Percentiles rank a stretch among this genome's conserved stretches.
These are phyloP conservation scores for Coemansia sp. DNA, from an alignment of 192 early-diverging fungal genomes.

Conservation along the genomic window DNA sequence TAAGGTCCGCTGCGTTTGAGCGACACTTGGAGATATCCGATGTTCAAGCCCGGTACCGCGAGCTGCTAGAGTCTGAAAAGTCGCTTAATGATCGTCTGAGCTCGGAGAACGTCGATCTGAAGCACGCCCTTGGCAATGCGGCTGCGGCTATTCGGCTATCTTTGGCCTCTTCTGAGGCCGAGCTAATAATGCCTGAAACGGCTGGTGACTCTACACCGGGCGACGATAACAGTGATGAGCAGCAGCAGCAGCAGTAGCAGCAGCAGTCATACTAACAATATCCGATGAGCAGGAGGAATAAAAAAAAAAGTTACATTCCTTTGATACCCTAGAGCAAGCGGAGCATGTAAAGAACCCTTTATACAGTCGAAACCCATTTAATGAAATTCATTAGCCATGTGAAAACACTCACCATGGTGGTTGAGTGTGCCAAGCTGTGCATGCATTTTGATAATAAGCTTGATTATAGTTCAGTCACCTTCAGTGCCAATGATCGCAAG, in stretches of 20 bases:
- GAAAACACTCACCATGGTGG: no score
- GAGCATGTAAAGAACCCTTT: no score
- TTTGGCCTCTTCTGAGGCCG: slow-evolving; percentile 3
- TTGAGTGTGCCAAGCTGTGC: no score
- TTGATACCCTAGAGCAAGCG: neutral
- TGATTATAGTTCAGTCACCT: no score
- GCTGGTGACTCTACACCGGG: neutral
- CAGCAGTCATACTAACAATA: neutral
- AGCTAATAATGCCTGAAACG: neutral
- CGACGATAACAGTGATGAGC: neutral
- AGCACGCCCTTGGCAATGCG: slow-evolving; percentile 25
- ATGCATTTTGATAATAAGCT: no score
- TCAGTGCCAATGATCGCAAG: no score
- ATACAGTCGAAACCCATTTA: no score
- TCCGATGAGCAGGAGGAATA: neutral
- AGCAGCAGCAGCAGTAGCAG: no score
- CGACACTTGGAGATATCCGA: slow-evolving; percentile 32
- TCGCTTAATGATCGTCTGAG: slow-evolving; percentile 33
- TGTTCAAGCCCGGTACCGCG: slow-evolving; percentile 34
- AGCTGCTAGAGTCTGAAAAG: slow-evolving; percentile 33
- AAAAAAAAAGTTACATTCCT: neutral
- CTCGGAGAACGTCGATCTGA: slow-evolving; percentile 32
- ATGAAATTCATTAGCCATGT: no score
- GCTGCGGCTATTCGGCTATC: slow-evolving; percentile 23
- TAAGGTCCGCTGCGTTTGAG: slow-evolving; percentile 44